A percentile compares a stretch with the other conserved stretches of the same genome.
phyloP scores from a whole-genome alignment of 345 rosid genomes.

The Lepidium aucheri region DNA sequence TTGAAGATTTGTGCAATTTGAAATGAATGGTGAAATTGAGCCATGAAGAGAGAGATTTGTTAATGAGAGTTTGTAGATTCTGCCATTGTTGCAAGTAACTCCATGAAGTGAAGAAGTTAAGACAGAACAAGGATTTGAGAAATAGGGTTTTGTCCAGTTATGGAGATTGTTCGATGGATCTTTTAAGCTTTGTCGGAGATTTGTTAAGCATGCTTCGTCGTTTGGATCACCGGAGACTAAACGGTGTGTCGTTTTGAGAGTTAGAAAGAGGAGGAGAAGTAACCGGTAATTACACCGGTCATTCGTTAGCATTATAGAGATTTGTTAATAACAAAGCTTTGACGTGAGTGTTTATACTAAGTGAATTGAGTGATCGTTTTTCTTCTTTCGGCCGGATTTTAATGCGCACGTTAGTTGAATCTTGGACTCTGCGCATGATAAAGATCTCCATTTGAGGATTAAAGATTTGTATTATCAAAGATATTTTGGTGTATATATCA shows the following conservation, averaged over 20 bases:
- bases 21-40: slow-evolving; percentile 62
- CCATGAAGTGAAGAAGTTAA: slow-evolving; percentile 68
- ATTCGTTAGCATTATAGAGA: slow-evolving; percentile 23
- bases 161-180: slow-evolving; percentile 63
- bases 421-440: slow-evolving; percentile 15
- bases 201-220: slow-evolving; percentile 64
- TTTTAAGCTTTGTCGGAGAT: slow-evolving; percentile 42
- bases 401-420: slow-evolving; percentile 22
- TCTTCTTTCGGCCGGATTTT: slow-evolving; percentile 17
- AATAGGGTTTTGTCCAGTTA: slow-evolving; percentile 67
- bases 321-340: not conserved
- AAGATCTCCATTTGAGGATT: not conserved
- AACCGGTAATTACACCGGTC: slow-evolving; percentile 23
- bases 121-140: slow-evolving; percentile 65
- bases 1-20: slow-evolving; percentile 89
- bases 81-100: slow-evolving; percentile 84
- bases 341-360: not conserved
- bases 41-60: slow-evolving; percentile 68
- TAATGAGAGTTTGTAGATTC: slow-evolving; percentile 89
- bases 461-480: not conserved
- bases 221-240: slow-evolving; percentile 40
- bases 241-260: slow-evolving; percentile 19
- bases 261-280: slow-evolving; percentile 26
- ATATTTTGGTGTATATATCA: too few species aligned
- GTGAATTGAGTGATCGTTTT: not conserved